A percentile compares a stretch with the other conserved stretches of the same genome.
Conservation (phyloP, 148 eudicot species). For the Euryodendron excelsum region DNA sequence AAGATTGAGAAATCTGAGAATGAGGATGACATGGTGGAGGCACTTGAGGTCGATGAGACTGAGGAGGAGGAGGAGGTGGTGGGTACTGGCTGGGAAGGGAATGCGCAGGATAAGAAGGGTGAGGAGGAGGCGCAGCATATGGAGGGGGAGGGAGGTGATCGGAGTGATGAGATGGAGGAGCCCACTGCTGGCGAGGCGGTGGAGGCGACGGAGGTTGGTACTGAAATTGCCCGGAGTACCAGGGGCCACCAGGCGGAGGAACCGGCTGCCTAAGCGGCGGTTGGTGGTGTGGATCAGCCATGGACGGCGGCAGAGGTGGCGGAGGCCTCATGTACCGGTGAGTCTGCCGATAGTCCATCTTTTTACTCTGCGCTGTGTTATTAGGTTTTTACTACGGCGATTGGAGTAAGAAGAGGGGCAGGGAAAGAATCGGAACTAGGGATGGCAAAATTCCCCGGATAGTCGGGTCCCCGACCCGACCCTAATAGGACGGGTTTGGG, state of each 20-base stretch:
- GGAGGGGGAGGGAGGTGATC: conserved; percentile 20
- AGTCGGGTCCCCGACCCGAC: too few species aligned
- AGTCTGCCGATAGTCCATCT: conserved; percentile 54
- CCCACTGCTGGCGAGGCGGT: conserved; percentile 38
- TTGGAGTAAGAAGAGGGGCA: too few species aligned
- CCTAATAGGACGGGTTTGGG: too few species aligned
- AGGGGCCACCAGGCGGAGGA: conserved; percentile 35
- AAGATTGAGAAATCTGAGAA: conserved; percentile 21
- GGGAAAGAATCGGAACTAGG: too few species aligned
- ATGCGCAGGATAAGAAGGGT: conserved; percentile 35
- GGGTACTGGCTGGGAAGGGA: conserved; percentile 33
- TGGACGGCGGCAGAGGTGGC: conserved; percentile 38
- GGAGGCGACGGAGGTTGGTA: conserved; percentile 47
- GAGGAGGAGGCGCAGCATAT: conserved; percentile 32
- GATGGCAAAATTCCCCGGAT: too few species aligned
- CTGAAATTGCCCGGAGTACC: conserved; percentile 54
- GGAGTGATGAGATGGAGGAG: conserved; percentile 28
- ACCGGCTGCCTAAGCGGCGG: conserved; percentile 24
- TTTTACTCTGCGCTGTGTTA: neutral
- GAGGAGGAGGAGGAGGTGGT: conserved; percentile 37
- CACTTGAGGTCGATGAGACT: conserved; percentile 31
- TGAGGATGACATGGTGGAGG: conserved; percentile 23
- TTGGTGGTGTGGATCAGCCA: conserved; percentile 50
- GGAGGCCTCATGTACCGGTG: conserved; percentile 56
- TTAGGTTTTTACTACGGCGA: too few species aligned